phyloP scores from a whole-genome alignment of 1,139 yeast species.

The Suhomyces bokatorum region DNA sequence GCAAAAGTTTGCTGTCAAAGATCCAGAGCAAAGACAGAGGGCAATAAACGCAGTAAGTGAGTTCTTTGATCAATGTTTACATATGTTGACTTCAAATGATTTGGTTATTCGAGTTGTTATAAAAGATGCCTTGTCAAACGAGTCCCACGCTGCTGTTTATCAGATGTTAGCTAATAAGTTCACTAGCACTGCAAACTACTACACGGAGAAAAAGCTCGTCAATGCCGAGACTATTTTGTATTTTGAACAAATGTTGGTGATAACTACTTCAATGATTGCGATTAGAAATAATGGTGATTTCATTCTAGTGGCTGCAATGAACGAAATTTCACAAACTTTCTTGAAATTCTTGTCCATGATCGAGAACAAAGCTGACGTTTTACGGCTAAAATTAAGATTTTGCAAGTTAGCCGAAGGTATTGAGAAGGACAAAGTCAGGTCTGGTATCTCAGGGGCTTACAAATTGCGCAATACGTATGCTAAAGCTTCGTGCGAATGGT shows the following conservation, averaged over 20 bases:
- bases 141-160: constrained; percentile 48
- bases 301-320: constrained; percentile 35
- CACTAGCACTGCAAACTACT: constrained; percentile 25
- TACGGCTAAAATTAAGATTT: constrained; percentile 57
- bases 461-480: constrained; percentile 61
- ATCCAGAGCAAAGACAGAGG: constrained; percentile 27
- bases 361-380: constrained; percentile 37
- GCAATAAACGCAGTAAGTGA: constrained; percentile 36
- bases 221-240: constrained; percentile 37
- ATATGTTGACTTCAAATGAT: constrained; percentile 50
- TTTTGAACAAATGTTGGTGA: constrained; percentile 42
- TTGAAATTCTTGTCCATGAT: constrained; percentile 36
- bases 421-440: constrained; percentile 40
- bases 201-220: constrained; percentile 27
- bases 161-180: constrained; percentile 38
- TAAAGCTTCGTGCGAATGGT: constrained; percentile 63
- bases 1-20: constrained; percentile 29
- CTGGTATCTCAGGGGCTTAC: constrained; percentile 56
- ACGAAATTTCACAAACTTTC: constrained; percentile 32
- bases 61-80: constrained; percentile 53
- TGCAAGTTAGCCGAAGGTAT: constrained; percentile 56
- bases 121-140: constrained; percentile 47
- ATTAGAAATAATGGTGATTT: constrained; percentile 42
- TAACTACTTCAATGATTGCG: constrained; percentile 39
- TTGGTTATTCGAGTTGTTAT: constrained; percentile 49